Base-by-base conservation (phyloP, 2,329 filamentous ascomycete species). In the Berkeleyomyces rouxiae region DNA sequence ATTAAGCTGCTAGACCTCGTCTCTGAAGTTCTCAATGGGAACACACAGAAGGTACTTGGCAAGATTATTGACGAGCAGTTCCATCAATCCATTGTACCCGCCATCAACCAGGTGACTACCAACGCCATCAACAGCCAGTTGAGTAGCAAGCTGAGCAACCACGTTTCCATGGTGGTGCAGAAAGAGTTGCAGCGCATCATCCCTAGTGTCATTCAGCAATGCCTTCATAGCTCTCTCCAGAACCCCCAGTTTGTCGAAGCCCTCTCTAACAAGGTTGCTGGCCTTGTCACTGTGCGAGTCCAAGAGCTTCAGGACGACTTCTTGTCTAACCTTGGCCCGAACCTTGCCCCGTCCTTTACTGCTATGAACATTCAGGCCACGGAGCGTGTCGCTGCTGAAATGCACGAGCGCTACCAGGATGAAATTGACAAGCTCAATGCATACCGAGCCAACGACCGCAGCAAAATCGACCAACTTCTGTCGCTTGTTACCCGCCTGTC, bases 41-140 rank as follows among this genome's bases (percentile, higher is more conserved):
- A 84, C 69, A 83, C 82, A 23, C 79, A 85, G 72, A 85, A 87
- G 68, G 88, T 88, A 31, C 79, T 96, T 44, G 79, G 84, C 65
- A 84, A 83, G 65, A 88, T 95, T 67, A 85, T 96, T 59, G 82
- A 83, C 57, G 80, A 84, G 58, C 87, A 87, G 71, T 88, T 96
- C 67, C 82, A 88, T 65, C 79, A 84, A 62, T 79, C 84, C 11
- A 82, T 96, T 53, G 77, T 96, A 61, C 92, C 93, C 9, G 78
- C 84, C 40, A 76, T 97, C 63, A 81, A 84, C 47, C 80, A 84
- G 60, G 78, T 85, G 49, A 83, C 88, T 11, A 79, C 82, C 53
- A 81, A 83, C 65, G 80, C 85, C 3, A 78, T 96, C 37, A 81
- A 86, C 62, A 85, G 87, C 66, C 84, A 88, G 70, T 77, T 97